Percentiles rank a stretch among this genome's conserved stretches.
These are phyloP conservation scores for Vitis amurensis DNA, from an alignment of 164 flowering plant genomes.

Conservation along the genomic window DNA sequence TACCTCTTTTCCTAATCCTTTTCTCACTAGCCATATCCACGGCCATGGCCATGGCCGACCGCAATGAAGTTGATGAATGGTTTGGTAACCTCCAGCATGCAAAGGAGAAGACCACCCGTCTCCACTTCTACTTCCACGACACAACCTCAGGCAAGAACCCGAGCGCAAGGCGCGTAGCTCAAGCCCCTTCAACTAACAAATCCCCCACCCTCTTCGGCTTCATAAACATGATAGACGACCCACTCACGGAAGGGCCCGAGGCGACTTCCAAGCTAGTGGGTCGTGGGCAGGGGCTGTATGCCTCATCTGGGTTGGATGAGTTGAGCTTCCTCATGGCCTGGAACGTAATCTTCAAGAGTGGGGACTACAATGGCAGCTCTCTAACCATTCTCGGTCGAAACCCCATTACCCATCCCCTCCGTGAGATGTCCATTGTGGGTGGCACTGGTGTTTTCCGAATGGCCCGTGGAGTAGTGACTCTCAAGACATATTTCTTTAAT, in stretches of 20 bases:
- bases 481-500: constrained; percentile 4
- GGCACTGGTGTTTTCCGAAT: constrained; percentile 21
- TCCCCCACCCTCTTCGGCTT: background rate
- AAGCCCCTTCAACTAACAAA: background rate
- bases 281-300: too few relatives aligned
- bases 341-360: constrained; percentile 4
- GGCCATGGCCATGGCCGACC: too few relatives aligned
- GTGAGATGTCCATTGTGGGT: constrained; percentile 19
- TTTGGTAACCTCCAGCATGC: background rate
- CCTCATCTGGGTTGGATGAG: background rate
- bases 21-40: too few relatives aligned
- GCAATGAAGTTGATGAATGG: background rate
- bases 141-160: background rate
- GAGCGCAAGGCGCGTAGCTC: background rate
- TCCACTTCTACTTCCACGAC: background rate
- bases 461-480: constrained; percentile 13
- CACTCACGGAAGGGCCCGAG: background rate
- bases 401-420: background rate
- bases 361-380: constrained; percentile 12
- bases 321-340: constrained; percentile 2
- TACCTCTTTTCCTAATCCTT: too few relatives aligned
- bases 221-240: background rate
- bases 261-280: too few relatives aligned
- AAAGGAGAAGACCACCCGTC: background rate
- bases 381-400: constrained; percentile 7